phyloP scores from a whole-genome alignment of 257 asterid genomes.

The Jacaranda copaia region DNA sequence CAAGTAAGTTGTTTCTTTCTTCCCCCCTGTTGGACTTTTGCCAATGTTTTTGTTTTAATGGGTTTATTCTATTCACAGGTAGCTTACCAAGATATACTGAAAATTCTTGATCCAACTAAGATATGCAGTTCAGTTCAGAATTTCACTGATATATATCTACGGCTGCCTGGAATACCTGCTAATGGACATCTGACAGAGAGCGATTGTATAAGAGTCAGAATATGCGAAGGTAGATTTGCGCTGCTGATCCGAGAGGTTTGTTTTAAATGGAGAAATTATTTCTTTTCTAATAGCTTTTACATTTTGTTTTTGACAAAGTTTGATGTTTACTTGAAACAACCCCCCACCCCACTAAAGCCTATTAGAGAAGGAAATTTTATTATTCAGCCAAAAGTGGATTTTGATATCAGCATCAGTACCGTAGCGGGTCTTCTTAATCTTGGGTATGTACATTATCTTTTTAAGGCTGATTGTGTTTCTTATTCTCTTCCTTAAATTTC shows the following conservation, averaged over 20 bases:
- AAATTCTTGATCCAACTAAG: slow-evolving; percentile 90
- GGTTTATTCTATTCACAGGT: slow-evolving; percentile 60
- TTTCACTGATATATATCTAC: slow-evolving; percentile 82
- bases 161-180: slow-evolving; percentile 78
- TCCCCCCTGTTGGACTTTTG: slow-evolving; percentile 26
- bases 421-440: slow-evolving; percentile 98
- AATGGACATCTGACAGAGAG: slow-evolving; percentile 89
- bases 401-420: slow-evolving; percentile 98
- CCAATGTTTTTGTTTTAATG: slow-evolving; percentile 32
- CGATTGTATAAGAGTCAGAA: slow-evolving; percentile 91
- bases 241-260: slow-evolving; percentile 94
- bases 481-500: slow-evolving; percentile 14
- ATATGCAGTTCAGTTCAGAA: slow-evolving; percentile 95
- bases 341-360: slow-evolving; percentile 63
- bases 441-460: slow-evolving; percentile 67
- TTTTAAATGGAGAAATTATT: slow-evolving; percentile 20
- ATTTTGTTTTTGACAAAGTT: slow-evolving; percentile 27
- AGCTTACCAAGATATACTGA: slow-evolving; percentile 86
- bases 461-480: slow-evolving; percentile 18
- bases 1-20: slow-evolving; percentile 61
- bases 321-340: slow-evolving; percentile 23
- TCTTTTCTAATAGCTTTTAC: slow-evolving; percentile 26
- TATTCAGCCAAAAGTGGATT: slow-evolving; percentile 99
- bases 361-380: slow-evolving; percentile 92
- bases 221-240: slow-evolving; percentile 98